phyloP scores from a whole-genome alignment of 139 green algal genomes.

The Diplosphaera chodatii region DNA sequence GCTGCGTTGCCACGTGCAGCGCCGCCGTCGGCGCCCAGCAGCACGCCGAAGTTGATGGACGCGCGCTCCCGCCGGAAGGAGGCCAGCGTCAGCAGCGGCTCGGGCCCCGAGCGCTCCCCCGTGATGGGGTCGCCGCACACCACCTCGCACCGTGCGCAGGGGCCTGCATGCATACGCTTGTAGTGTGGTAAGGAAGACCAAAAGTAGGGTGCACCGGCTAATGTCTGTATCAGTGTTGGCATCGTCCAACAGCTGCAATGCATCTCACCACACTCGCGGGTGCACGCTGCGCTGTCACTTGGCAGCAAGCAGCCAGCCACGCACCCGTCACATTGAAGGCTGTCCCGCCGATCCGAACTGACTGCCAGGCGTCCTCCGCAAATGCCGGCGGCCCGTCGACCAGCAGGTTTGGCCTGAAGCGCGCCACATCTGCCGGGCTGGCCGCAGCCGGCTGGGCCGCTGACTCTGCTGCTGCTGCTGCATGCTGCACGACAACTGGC shows the following conservation, averaged over 20 bases:
- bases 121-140: slow-evolving; percentile 31
- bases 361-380: slow-evolving; percentile 51
- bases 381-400: slow-evolving; percentile 37
- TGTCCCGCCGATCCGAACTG: slow-evolving; percentile 17
- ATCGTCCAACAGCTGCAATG: too few relatives aligned
- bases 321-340: slow-evolving; percentile 9
- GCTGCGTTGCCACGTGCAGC: too few relatives aligned
- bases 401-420: slow-evolving; percentile 73
- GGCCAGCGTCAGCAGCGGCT: slow-evolving; percentile 54
- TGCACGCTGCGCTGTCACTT: too few relatives aligned
- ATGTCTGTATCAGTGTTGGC: too few relatives aligned
- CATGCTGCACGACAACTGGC: too few relatives aligned
- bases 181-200: too few relatives aligned
- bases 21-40: slow-evolving; percentile 11
- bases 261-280: too few relatives aligned
- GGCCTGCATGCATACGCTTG: too few relatives aligned
- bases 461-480: too few relatives aligned
- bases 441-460: too few relatives aligned
- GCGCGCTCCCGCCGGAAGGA: slow-evolving; percentile 35
- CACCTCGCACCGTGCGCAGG: slow-evolving; percentile 56
- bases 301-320: too few relatives aligned
- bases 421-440: slow-evolving; percentile 7
- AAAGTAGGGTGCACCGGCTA: too few relatives aligned
- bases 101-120: slow-evolving; percentile 16
- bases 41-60: slow-evolving; percentile 37